These are phyloP conservation scores for Dioszegia hungarica DNA, from an alignment of 768 basidiomycete genomes.

Conservation along the genomic window DNA sequence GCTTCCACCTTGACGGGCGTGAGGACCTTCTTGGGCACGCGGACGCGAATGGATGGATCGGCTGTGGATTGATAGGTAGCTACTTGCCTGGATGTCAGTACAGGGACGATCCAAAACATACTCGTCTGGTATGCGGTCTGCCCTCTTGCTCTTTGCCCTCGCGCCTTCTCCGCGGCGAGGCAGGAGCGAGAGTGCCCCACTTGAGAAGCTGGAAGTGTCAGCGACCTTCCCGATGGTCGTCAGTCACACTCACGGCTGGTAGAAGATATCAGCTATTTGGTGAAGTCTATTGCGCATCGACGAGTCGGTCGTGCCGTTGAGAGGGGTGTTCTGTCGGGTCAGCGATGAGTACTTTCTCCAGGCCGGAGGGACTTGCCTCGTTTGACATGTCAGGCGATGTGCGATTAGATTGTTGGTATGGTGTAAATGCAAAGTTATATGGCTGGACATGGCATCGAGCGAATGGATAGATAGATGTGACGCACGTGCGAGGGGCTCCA, in stretches of 20 bases:
- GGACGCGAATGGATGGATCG: slow-evolving; percentile 26
- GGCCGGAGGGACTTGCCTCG: too few relatives aligned
- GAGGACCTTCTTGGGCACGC: slow-evolving; percentile 42
- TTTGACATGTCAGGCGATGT: too few relatives aligned
- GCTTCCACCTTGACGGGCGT: slow-evolving; percentile 72
- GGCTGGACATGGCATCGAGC: too few relatives aligned
- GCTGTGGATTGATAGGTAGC: slow-evolving; percentile 42
- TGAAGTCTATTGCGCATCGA: background rate
- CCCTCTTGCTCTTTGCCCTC: slow-evolving; percentile 42
- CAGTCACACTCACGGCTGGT: slow-evolving; percentile 22
- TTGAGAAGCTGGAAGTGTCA: slow-evolving; percentile 46
- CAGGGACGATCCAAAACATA: slow-evolving; percentile 8
- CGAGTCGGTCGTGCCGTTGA: background rate
- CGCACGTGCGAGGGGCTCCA: background rate
- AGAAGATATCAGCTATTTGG: slow-evolving; percentile 24
- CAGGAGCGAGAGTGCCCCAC: slow-evolving; percentile 31
- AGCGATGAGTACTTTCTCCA: background rate
- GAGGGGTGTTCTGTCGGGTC: background rate
- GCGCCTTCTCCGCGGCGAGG: slow-evolving; percentile 25
- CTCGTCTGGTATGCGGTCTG: slow-evolving; percentile 47
- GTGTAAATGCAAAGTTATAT: too few relatives aligned
- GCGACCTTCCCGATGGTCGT: too few relatives aligned
- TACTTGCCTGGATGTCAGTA: slow-evolving; percentile 1
- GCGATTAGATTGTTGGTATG: too few relatives aligned
- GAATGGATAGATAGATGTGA: background rate